A percentile compares a stretch with the other conserved stretches of the same genome.
Conservation (phyloP, 768 basidiomycete species). For the Lepiota subincarnata region DNA sequence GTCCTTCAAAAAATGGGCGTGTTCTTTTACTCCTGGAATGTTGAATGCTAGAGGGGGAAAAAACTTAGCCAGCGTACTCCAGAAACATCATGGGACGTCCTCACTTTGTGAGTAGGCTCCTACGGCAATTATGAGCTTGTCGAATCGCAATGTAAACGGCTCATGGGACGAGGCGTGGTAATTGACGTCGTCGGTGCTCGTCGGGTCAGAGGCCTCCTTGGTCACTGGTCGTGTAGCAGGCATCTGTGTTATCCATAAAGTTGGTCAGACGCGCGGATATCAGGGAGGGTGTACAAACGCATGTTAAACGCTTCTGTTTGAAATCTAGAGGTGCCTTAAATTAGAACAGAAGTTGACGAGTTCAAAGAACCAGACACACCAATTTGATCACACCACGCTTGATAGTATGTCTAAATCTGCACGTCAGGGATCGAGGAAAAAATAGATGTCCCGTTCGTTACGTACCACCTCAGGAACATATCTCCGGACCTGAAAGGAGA, state of each 20-base stretch:
- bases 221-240: constrained; percentile 51
- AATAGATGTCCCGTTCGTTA: not conserved
- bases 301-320: constrained; percentile 51
- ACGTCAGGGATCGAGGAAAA: not conserved
- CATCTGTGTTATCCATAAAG: constrained; percentile 35
- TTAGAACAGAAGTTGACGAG: not conserved
- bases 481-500: constrained; percentile 43
- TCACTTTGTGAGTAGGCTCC: constrained; percentile 84
- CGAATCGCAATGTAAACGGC: constrained; percentile 61
- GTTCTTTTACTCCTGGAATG: constrained; percentile 74
- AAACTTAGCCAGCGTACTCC: constrained; percentile 1
- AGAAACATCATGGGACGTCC: constrained; percentile 13
- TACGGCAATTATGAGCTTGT: constrained; percentile 81
- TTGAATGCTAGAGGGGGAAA: constrained; percentile 54
- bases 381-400: constrained; percentile 75
- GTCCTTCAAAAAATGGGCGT: constrained; percentile 80
- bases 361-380: constrained; percentile 31
- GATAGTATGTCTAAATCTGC: constrained; percentile 49
- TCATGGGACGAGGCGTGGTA: constrained; percentile 3
- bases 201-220: constrained; percentile 21
- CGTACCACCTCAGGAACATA: constrained; percentile 55
- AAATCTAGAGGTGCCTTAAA: constrained; percentile 43
- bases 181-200: constrained; percentile 14
- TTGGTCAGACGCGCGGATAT: not conserved
- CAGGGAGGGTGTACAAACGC: constrained; percentile 36